Evolutionary conservation across 176 grass and related monocot genomes (phyloP), one percentile per base, ranked within the genome.

Genomic region (Ensete ventricosum): DNA sequence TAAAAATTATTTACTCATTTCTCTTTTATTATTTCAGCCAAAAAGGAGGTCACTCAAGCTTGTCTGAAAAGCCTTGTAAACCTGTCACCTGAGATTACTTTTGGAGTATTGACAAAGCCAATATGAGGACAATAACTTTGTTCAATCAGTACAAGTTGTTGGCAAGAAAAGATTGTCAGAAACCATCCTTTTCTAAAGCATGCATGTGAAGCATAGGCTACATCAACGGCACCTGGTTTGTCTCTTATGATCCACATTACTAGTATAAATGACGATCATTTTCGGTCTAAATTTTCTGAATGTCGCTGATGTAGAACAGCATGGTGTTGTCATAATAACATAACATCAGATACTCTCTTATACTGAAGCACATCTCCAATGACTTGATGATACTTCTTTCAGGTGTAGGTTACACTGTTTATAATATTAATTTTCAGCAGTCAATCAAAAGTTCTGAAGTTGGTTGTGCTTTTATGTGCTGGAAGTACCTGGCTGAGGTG

Each of bases 21-120:
- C 11, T 23, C 54, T 76, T 62, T 43, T 49, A 22, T 17, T 54
- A 55, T 11, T 79, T 53, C 77, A 79, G 77, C 53, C 66, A 9
- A 79, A 79, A 71, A 79, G 77, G 26, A 79, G 65, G 27, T 79
- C 65, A 17, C 54, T 79, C 5, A 70, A 70, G 71, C 23, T 79
- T 50, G 53, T 71, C 25, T 79, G 64, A 79, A 48, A 27, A 23
- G 20, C 63, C 9, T 23, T 65, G 63, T 26, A 25, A 60, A n/a
- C 6, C 16, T 21, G 57, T 17, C 14, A 60, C n/a, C 8, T 60
- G 16, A 17, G 17, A 19, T 8, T 60, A n/a, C 7, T 60, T n/a
- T 60, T 14, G 57, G n/a, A 20, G 7, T n/a, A 1, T 21, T 8
- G 57, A n/a, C 55, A 60, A 60, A 60, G 14, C 14, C 57, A 60